A percentile compares a stretch with the other conserved stretches of the same genome.
phyloP scores from a whole-genome alignment of 2,329 filamentous ascomycete genomes.

The Ophiostoma ips region DNA sequence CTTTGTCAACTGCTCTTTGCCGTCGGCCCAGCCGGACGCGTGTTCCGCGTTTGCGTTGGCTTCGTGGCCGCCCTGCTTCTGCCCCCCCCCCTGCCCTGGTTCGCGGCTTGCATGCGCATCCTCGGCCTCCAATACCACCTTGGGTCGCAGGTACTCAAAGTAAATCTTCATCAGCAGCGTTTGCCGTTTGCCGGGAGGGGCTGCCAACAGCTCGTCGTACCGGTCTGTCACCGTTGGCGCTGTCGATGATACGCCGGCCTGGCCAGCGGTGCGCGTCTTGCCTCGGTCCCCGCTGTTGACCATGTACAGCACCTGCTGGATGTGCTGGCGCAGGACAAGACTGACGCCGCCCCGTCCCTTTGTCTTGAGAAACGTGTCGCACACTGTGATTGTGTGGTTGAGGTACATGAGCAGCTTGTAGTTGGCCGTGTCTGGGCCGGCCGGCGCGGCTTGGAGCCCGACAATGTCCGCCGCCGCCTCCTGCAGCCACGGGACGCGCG shows the following conservation, averaged over 20 bases:
- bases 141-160: background rate
- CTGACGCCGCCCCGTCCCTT: conserved; percentile 23
- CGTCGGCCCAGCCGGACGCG: background rate
- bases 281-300: conserved; percentile 25
- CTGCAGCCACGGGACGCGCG: background rate
- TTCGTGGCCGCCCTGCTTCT: too few relatives aligned
- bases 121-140: background rate
- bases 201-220: background rate
- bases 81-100: background rate
- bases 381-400: conserved; percentile 26
- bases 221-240: background rate
- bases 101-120: background rate
- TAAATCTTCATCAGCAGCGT: background rate
- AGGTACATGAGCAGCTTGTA: conserved; percentile 23
- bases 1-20: background rate
- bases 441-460: too few relatives aligned
- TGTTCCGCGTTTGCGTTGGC: background rate
- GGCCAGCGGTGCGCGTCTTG: background rate
- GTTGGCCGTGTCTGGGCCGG: background rate
- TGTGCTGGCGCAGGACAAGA: conserved; percentile 33
- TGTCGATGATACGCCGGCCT: background rate
- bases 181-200: background rate
- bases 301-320: conserved; percentile 33
- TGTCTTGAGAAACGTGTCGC: conserved; percentile 29
- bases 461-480: background rate